A percentile compares a stretch with the other conserved stretches of the same genome.
phyloP scores from a whole-genome alignment of 2,329 filamentous ascomycete species.

The Colletotrichum horii region DNA sequence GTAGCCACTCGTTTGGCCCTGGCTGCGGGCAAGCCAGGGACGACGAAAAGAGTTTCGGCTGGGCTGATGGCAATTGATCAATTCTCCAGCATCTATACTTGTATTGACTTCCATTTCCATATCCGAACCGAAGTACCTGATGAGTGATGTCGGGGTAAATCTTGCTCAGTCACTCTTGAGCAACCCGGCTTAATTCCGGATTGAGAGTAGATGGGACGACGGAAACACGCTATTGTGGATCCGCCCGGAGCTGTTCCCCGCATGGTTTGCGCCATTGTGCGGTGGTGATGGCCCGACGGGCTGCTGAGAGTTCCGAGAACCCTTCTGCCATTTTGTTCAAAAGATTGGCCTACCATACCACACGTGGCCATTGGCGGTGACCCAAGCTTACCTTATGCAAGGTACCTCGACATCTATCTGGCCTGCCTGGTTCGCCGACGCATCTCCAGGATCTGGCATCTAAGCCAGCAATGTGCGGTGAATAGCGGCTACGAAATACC shows the following conservation, averaged over 20 bases:
- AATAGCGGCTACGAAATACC: background rate
- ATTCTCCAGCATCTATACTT: background rate
- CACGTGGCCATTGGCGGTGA: background rate
- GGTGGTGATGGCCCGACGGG: background rate
- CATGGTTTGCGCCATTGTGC: background rate
- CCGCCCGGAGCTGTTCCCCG: background rate
- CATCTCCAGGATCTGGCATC: background rate
- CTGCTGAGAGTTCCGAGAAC: background rate
- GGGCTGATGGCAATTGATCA: background rate
- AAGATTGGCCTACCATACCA: background rate
- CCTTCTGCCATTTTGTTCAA: background rate
- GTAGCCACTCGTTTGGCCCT: background rate
- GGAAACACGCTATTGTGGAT: background rate
- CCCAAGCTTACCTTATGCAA: background rate
- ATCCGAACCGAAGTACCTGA: background rate
- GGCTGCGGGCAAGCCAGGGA: background rate
- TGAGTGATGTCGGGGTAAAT: background rate
- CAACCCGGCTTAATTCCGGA: background rate
- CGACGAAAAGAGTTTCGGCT: background rate
- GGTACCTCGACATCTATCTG: background rate
- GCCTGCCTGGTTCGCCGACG: background rate
- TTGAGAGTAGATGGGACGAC: background rate
- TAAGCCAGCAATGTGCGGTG: conserved; percentile 7
- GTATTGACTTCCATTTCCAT: background rate
- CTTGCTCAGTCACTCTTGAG: background rate